Percentiles rank a stretch among this genome's conserved stretches.
These are phyloP conservation scores for Hsuehochloa calcarea DNA, from an alignment of 176 grass and related monocot genomes.

Conservation along the genomic window DNA sequence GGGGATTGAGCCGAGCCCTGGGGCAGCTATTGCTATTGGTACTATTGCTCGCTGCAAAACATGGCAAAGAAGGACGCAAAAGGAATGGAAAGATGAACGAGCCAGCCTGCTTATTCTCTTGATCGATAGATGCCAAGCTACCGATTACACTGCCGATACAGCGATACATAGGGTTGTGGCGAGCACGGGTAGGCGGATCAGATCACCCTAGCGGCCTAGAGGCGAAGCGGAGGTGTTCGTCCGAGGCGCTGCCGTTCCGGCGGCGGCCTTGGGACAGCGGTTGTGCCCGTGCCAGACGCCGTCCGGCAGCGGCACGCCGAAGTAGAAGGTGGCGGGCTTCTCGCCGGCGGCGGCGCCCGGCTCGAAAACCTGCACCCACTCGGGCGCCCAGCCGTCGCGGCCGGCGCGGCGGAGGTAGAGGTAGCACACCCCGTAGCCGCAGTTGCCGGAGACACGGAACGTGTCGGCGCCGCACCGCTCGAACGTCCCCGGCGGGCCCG, in stretches of 20 bases:
- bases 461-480: slow-evolving; percentile 72
- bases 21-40: too few species aligned
- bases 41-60: not conserved
- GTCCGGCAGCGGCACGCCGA: slow-evolving; percentile 52
- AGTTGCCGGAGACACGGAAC: slow-evolving; percentile 60
- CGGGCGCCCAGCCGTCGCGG: slow-evolving; percentile 65
- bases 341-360: not conserved
- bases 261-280: slow-evolving; percentile 45
- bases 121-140: not conserved
- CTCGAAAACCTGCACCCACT: slow-evolving; percentile 67
- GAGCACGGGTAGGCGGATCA: not conserved
- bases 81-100: not conserved
- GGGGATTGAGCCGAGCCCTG: too few species aligned
- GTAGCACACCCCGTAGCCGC: slow-evolving; percentile 89
- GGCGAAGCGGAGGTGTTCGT: slow-evolving; percentile 12
- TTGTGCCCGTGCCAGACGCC: slow-evolving; percentile 79
- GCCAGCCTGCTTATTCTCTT: not conserved
- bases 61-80: not conserved
- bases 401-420: slow-evolving; percentile 74
- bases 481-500: slow-evolving; percentile 35
- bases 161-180: not conserved
- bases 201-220: not conserved
- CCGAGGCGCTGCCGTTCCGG: not conserved
- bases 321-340: slow-evolving; percentile 62
- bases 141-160: not conserved